These are phyloP conservation scores for Malassezia psittaci DNA, from an alignment of 1,284 basidiomycete species.

Conservation along the genomic window DNA sequence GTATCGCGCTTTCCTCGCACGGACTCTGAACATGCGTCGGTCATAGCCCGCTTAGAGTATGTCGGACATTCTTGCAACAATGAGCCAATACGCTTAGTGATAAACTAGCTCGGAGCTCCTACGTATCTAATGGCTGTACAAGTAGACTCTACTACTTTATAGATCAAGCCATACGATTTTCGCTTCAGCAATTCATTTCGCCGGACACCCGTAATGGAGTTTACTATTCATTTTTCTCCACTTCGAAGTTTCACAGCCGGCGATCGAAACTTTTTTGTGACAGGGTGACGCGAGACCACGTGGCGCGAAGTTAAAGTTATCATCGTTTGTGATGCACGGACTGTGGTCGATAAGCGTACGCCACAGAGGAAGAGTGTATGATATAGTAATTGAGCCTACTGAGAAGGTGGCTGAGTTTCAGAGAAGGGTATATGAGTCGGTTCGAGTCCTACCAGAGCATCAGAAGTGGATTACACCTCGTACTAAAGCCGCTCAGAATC, in stretches of 20 bases:
- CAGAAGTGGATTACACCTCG: conserved; percentile 11
- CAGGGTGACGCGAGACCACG: too few species aligned
- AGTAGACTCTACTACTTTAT: not conserved
- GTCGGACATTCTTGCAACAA: not conserved
- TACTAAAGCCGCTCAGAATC: not conserved
- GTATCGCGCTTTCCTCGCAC: not conserved
- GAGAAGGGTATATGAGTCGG: not conserved
- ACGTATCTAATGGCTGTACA: not conserved
- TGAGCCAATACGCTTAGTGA: not conserved
- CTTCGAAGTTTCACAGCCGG: too few species aligned
- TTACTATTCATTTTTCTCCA: too few species aligned
- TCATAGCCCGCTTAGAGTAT: not conserved
- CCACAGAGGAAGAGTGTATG: not conserved
- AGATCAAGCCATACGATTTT: too few species aligned
- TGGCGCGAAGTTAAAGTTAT: too few species aligned
- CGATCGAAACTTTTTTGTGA: too few species aligned
- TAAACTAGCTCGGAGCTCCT: not conserved
- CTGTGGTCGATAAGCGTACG: not conserved
- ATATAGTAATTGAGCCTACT: not conserved
- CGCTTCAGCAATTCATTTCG: too few species aligned
- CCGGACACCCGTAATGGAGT: too few species aligned
- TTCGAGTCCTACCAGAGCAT: not conserved
- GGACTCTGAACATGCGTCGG: too few species aligned
- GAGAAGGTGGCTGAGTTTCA: not conserved
- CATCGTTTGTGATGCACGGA: not conserved